A percentile compares a stretch with the other conserved stretches of the same genome.
phyloP scores from a whole-genome alignment of 225 moss, liverwort and hornwort species.

The Pleurozium schreberi region DNA sequence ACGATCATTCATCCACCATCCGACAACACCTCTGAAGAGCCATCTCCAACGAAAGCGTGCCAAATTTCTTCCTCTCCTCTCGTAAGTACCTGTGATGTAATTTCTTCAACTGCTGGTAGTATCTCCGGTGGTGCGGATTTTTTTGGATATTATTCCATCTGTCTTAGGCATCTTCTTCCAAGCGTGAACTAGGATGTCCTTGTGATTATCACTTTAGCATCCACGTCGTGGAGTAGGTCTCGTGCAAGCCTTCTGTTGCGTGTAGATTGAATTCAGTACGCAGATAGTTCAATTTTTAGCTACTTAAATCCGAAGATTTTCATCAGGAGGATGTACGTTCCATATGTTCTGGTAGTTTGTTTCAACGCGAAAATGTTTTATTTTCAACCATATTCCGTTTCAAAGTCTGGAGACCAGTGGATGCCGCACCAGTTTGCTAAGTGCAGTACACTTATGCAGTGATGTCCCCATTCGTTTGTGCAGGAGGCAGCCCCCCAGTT shows the following conservation, averaged over 20 bases:
- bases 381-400: background rate
- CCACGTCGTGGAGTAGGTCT: background rate
- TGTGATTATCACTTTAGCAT: background rate
- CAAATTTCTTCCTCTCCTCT: constrained; percentile 40
- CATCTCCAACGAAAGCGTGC: constrained; percentile 70
- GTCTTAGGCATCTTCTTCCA: background rate
- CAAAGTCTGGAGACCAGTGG: background rate
- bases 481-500: constrained; percentile 45
- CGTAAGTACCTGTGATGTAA: constrained; percentile 37
- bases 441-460: background rate
- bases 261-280: background rate
- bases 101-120: background rate
- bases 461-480: background rate
- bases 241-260: background rate
- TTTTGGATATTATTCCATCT: background rate
- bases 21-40: constrained; percentile 41
- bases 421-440: background rate
- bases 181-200: background rate
- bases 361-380: background rate
- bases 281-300: background rate
- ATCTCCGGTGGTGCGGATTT: background rate
- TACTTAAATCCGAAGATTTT: background rate
- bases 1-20: constrained; percentile 19
- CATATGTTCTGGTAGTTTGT: background rate
- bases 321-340: background rate